phyloP scores from a whole-genome alignment of 2,329 filamentous ascomycete genomes.

The Diplodia scrobiculata region DNA sequence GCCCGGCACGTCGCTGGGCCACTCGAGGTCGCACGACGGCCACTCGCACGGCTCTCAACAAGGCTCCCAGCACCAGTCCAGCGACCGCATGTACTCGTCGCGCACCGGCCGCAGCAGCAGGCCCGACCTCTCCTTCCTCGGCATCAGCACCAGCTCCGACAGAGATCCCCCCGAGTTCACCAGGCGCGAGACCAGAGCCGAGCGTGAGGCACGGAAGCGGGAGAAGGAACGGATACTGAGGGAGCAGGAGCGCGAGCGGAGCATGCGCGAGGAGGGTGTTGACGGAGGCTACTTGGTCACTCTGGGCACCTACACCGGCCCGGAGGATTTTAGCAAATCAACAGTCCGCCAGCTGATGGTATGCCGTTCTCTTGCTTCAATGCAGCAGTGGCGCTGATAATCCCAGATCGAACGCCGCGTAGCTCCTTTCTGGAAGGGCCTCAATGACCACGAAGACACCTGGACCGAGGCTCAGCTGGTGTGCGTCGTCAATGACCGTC shows the following conservation, averaged over 20 bases:
- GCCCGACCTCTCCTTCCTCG: slow-evolving; percentile 62
- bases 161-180: slow-evolving; percentile 57
- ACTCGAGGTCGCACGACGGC: slow-evolving; percentile 35
- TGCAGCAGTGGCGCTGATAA: slow-evolving; percentile 29
- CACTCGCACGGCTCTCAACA: slow-evolving; percentile 38
- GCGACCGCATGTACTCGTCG: slow-evolving; percentile 39
- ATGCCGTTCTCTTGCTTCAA: slow-evolving; percentile 37
- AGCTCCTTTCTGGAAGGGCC: slow-evolving; percentile 92
- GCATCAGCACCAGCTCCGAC: slow-evolving; percentile 54
- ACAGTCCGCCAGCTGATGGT: slow-evolving; percentile 90
- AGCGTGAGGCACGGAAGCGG: slow-evolving; percentile 80
- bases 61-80: slow-evolving; percentile 33
- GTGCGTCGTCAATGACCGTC: slow-evolving; percentile 79
- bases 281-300: slow-evolving; percentile 95
- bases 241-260: slow-evolving; percentile 82
- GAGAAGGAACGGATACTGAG: slow-evolving; percentile 78
- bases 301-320: slow-evolving; percentile 85
- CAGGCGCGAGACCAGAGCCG: slow-evolving; percentile 84
- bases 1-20: slow-evolving; percentile 39
- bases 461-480: slow-evolving; percentile 98
- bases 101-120: slow-evolving; percentile 57
- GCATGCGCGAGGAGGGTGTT: slow-evolving; percentile 86
- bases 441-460: slow-evolving; percentile 82
- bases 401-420: slow-evolving; percentile 86
- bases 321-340: slow-evolving; percentile 89